Conservation (phyloP, 768 basidiomycete genomes). For the Pisolithus sp. region DNA sequence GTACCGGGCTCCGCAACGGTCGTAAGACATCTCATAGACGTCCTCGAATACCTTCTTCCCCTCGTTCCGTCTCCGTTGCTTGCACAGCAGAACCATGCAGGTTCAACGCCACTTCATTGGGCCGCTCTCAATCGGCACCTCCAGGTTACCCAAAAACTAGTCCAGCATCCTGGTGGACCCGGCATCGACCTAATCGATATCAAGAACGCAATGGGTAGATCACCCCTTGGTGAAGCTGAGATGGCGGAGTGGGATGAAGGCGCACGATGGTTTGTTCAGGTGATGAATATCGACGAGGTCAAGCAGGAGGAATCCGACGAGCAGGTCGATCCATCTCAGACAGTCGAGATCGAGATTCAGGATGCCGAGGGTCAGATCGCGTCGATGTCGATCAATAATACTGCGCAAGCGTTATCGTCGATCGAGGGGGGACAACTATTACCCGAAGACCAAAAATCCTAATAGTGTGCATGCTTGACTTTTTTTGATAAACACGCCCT, state of each 20-base stretch:
- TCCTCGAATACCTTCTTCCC: constrained; percentile 70
- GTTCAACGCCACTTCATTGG: constrained; percentile 90
- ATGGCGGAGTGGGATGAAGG: constrained; percentile 78
- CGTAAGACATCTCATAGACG: constrained; percentile 52
- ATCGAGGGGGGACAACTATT: no score
- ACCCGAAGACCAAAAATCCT: no score
- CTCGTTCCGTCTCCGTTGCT: constrained; percentile 48
- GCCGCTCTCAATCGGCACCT: constrained; percentile 82
- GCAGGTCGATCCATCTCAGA: constrained; percentile 27
- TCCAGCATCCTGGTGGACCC: constrained; percentile 50
- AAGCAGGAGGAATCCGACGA: constrained; percentile 28
- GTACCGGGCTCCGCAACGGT: constrained; percentile 28
- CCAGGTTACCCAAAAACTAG: constrained; percentile 48
- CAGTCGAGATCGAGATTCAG: constrained; percentile 64
- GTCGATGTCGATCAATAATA: constrained; percentile 44
- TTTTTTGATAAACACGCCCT: no score
- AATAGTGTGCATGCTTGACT: no score
- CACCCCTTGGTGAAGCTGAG: constrained; percentile 80
- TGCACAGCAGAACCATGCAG: constrained; percentile 55
- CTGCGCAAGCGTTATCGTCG: background rate
- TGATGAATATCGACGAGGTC: constrained; percentile 66
- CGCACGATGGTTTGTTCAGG: constrained; percentile 72
- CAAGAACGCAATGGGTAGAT: constrained; percentile 65
- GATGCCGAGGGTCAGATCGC: constrained; percentile 68
- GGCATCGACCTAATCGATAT: constrained; percentile 68